Evolutionary conservation across 306 rosid species (phyloP).

Genomic region (Castanea sativa): DNA sequence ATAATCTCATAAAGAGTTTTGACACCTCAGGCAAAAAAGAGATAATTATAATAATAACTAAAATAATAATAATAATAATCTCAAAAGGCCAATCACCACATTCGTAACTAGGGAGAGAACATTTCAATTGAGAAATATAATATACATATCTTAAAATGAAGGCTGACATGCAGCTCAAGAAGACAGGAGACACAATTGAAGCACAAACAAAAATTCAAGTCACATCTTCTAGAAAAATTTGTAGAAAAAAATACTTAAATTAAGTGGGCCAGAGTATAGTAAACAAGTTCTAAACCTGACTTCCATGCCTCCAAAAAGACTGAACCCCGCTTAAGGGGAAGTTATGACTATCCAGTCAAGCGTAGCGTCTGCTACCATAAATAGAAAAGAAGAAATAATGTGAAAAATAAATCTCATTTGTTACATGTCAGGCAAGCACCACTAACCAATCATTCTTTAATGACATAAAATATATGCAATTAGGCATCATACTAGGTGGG

Average conservation of each 20-base stretch:
- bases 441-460: not conserved
- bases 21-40: not conserved
- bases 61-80: no score
- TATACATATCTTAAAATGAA: not conserved
- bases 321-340: constrained; percentile 91
- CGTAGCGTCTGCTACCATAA: constrained; percentile 53
- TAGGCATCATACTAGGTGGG: not conserved
- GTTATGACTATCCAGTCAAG: constrained; percentile 95
- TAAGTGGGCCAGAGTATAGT: constrained; percentile 13
- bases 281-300: constrained; percentile 49
- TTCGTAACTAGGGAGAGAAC: not conserved
- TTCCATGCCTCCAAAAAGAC: constrained; percentile 96
- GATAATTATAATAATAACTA: no score
- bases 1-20: not conserved
- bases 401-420: not conserved
- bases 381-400: constrained; percentile 18
- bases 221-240: not conserved
- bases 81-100: not conserved
- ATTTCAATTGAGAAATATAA: not conserved
- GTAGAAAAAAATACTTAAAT: not conserved
- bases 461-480: not conserved
- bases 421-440: not conserved
- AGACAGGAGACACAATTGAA: not conserved
- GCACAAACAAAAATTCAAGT: not conserved
- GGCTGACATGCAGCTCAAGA: not conserved